phyloP scores from a whole-genome alignment of 2,329 filamentous ascomycete genomes.

The Boeremia lycopersici region DNA sequence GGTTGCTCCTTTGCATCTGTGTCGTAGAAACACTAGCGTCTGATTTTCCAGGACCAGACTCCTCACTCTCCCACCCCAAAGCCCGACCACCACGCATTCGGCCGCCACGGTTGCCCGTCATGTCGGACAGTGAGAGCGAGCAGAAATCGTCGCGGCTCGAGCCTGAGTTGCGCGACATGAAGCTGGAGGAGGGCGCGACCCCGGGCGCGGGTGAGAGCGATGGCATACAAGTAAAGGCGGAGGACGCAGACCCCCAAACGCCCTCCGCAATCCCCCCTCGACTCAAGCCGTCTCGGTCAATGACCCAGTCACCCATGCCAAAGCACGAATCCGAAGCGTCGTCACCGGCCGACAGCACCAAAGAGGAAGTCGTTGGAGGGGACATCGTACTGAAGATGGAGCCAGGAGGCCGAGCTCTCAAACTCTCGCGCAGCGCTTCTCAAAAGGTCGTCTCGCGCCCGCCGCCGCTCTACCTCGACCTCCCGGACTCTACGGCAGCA shows the following conservation, averaged over 20 bases:
- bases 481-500: constrained; percentile 78
- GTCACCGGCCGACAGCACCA: constrained; percentile 47
- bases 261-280: constrained; percentile 36
- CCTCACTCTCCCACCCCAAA: constrained; percentile 21
- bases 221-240: constrained; percentile 36
- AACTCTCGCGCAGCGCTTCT: constrained; percentile 73
- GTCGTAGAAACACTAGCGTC: constrained; percentile 27
- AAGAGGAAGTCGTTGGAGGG: constrained; percentile 63
- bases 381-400: constrained; percentile 68
- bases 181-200: constrained; percentile 50
- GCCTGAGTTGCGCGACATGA: constrained; percentile 54
- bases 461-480: constrained; percentile 71
- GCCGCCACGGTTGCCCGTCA: constrained; percentile 31
- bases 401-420: constrained; percentile 65
- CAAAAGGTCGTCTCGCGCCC: constrained; percentile 70
- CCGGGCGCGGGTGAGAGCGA: constrained; percentile 25
- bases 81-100: constrained; percentile 19
- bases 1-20: constrained; percentile 33
- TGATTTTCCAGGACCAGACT: constrained; percentile 19
- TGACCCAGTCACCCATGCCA: constrained; percentile 40
- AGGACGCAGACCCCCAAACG: constrained; percentile 36
- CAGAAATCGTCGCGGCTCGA: constrained; percentile 47
- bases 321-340: constrained; percentile 45
- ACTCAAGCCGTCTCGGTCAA: constrained; percentile 34
- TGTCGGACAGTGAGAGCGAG: constrained; percentile 48